These are phyloP conservation scores for Linnemannia zychae DNA, from an alignment of 192 early-diverging fungal species.

Conservation along the genomic window DNA sequence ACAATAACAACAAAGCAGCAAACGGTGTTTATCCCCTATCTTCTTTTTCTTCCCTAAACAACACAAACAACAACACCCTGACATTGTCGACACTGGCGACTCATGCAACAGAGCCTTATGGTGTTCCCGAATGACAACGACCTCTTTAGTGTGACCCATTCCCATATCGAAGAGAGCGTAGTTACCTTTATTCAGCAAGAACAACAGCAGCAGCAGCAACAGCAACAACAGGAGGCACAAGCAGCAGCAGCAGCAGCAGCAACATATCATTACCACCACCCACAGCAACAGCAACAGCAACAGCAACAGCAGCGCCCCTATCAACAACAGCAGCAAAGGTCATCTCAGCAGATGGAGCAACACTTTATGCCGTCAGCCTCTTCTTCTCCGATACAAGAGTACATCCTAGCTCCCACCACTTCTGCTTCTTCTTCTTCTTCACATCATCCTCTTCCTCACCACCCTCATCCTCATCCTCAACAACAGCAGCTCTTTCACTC, in stretches of 20 bases:
- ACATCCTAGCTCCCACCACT: conserved; percentile 65
- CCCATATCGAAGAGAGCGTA: conserved; percentile 36
- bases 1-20: neutral
- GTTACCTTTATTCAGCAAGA: conserved; percentile 33
- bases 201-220: conserved; percentile 31
- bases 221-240: neutral
- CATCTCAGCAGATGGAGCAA: neutral
- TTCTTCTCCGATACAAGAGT: conserved; percentile 24
- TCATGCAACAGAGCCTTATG: conserved; percentile 35
- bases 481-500: neutral
- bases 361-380: conserved; percentile 24
- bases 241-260: neutral
- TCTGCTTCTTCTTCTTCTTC: conserved; percentile 8
- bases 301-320: conserved; percentile 4
- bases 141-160: conserved; percentile 37
- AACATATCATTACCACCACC: conserved; percentile 1
- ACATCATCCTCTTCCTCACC: conserved; percentile 2
- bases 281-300: conserved; percentile 3
- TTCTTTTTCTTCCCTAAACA: neutral
- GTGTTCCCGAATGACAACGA: conserved; percentile 46
- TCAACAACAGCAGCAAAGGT: neutral
- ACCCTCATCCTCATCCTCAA: conserved; percentile 8
- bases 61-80: neutral
- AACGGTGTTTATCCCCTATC: neutral
- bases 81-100: conserved; percentile 2